These are phyloP conservation scores for Metschnikowia continentalis DNA, from an alignment of 805 yeast species.

Conservation along the genomic window DNA sequence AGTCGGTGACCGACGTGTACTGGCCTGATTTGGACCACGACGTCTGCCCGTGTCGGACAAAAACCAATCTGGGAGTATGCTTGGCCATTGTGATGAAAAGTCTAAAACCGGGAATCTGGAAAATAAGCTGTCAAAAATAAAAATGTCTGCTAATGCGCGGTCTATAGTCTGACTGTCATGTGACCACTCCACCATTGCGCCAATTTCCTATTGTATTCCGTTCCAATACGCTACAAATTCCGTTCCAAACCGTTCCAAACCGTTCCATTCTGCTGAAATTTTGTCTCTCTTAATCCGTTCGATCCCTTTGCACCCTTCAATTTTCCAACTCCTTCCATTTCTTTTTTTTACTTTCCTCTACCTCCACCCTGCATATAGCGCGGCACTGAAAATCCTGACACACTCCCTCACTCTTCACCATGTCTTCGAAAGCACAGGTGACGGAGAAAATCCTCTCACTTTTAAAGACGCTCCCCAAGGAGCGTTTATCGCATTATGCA, in stretches of 20 bases:
- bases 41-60: conserved; percentile 86
- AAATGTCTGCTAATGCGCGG: not conserved
- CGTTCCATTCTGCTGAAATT: too few species aligned
- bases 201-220: too few species aligned
- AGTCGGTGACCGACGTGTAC: conserved; percentile 82
- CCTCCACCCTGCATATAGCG: not conserved
- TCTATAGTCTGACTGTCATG: not conserved
- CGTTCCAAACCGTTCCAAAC: too few species aligned
- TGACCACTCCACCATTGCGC: not conserved
- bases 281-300: too few species aligned
- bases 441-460: conserved; percentile 55
- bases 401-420: not conserved
- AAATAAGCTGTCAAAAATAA: too few species aligned
- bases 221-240: too few species aligned
- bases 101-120: too few species aligned
- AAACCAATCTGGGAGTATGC: conserved; percentile 60
- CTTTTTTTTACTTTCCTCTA: too few species aligned
- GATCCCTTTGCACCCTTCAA: too few species aligned
- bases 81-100: conserved; percentile 8
- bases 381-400: not conserved
- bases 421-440: conserved; percentile 37
- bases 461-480: conserved; percentile 63
- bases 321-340: too few species aligned
- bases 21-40: conserved; percentile 96
- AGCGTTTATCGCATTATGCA: conserved; percentile 61